Evolutionary conservation across 1,139 yeast genomes (phyloP).

Genomic region (Citeromyces hawaiiensis): DNA sequence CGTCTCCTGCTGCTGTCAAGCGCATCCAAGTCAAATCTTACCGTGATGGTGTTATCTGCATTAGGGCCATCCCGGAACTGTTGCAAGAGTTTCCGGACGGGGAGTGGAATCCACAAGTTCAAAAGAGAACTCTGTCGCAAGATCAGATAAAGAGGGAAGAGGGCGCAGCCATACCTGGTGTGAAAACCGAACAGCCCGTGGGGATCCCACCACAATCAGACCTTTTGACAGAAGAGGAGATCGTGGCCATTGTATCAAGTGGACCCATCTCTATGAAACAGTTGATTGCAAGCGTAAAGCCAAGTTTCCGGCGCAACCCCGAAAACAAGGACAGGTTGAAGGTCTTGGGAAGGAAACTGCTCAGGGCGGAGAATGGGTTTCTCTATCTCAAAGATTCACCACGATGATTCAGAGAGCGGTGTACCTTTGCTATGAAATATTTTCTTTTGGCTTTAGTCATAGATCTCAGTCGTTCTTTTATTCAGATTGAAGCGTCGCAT

Average conservation of each 20-base stretch:
- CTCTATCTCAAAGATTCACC: conserved; percentile 40
- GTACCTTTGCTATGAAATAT: no score
- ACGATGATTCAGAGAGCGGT: not conserved
- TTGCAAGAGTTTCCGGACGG: conserved; percentile 64
- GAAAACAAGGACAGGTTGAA: conserved; percentile 61
- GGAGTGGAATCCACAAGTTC: conserved; percentile 68
- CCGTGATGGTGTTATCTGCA: conserved; percentile 53
- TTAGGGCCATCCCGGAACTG: conserved; percentile 50
- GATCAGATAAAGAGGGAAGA: conserved; percentile 13
- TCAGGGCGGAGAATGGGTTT: conserved; percentile 53
- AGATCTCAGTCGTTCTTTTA: no score
- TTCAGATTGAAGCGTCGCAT: no score
- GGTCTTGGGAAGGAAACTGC: conserved; percentile 52
- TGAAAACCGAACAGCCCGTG: conserved; percentile 5
- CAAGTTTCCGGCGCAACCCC: conserved; percentile 53
- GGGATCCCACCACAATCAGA: conserved; percentile 6
- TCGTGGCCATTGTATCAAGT: conserved; percentile 46
- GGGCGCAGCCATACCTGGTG: not conserved
- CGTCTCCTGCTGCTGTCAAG: conserved; percentile 15
- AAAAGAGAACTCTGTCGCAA: conserved; percentile 21
- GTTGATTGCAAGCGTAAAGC: conserved; percentile 45
- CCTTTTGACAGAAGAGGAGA: conserved; percentile 52
- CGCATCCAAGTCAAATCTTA: conserved; percentile 32
- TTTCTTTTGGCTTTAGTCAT: no score
- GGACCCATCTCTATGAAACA: conserved; percentile 58